Evolutionary conservation across 805 yeast genomes (phyloP), one percentile per base, ranked within the genome.

Genomic region (Candida quercuum): DNA sequence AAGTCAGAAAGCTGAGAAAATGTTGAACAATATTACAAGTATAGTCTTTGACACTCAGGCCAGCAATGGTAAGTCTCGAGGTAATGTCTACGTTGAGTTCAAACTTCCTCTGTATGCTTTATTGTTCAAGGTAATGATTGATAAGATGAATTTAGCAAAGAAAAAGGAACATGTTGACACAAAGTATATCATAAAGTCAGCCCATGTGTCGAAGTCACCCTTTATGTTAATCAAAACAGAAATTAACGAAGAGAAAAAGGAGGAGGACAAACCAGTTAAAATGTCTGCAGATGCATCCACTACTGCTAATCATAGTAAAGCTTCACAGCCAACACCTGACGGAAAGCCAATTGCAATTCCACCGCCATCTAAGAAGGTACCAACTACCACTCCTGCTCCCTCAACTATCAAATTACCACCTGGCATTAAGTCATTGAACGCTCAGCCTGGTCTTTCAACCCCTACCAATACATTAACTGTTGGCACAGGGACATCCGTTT

Each of bases 41-140:
- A 20, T 47, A 4, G 28, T 32, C 3, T 47, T 47, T 28, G 51
- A 47, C 28, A 40, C 29, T 4, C 41, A 42, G 29, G 37, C 45
- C 16, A 45, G 47, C 33, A 47, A 40, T 25, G 49, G 49, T 22
- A 36, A 42, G 28, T 41, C 49, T 10, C 37, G 46, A 14, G 48
- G 47, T 14, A 47, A 43, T 22, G 46, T 32, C n/a, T 45, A 47
- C 26, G 25, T 47, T 23, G 43, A 41, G 29, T 46, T 47, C 31
- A 18, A 27, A 6, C 28, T 42, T 14, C 30, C 40, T 5, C 28
- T 46, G 3, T 28, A 24, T 32, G 48, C 49, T 15, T 23, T 43
- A 13, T 32, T 47, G 13, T 46, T 47, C 37, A 41, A 46, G 29
- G 41, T 41, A 12, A 11, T 45, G 22, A 34, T 45, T 18, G 46